Evolutionary conservation across 2,329 filamentous ascomycete species (phyloP), one percentile per base, ranked within the genome.

Genomic region (Scedosporium aurantiacum): DNA sequence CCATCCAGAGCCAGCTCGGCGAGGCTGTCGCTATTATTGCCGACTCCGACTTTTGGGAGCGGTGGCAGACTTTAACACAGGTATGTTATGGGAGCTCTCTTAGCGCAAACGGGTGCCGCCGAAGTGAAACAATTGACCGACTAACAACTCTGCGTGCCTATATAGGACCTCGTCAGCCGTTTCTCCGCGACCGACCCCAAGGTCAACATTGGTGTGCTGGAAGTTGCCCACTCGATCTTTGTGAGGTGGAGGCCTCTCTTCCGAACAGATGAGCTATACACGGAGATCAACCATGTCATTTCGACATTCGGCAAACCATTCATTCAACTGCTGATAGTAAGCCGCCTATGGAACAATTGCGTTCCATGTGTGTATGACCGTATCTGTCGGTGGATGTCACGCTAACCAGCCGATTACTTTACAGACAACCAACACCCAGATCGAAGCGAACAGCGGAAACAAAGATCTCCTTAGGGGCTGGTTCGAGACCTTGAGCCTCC

Each of bases 141-240:
- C 41, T n/a, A 23, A 60, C 21, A 37, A 32, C 25, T 16, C 27
- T 41, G 52, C 43, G 23, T 50, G 32, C 3, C 8, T 23, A 18
- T 66, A 14, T 64, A 89, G 82, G 92, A 99, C 73, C 86, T 99
- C 63, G 91, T 96, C 67, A 90, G 88, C 57, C 87, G 92, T 57
- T 83, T 99, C 65, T 93, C 91, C 2, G 81, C 87, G 12, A 86
- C 88, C 67, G 89, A 97, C 72, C 85, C 88, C 63, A 86, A 87
- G 66, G 82, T 91, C 72, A 99, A 97, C 75, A 90, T 92, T 68
- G 95, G 94, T 66, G 94, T 99, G 18, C 80, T 99, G 63, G 91
- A 96, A 75, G 94, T 99, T 54, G 95, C 95, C 67, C 94, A 99
- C 76, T 97, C 94, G 57, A 97, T 99, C 68, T 99, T 97, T 77